Evolutionary conservation across 1,284 basidiomycete species (phyloP), one percentile per base, ranked within the genome.

Genomic region (Baeospora myosura): DNA sequence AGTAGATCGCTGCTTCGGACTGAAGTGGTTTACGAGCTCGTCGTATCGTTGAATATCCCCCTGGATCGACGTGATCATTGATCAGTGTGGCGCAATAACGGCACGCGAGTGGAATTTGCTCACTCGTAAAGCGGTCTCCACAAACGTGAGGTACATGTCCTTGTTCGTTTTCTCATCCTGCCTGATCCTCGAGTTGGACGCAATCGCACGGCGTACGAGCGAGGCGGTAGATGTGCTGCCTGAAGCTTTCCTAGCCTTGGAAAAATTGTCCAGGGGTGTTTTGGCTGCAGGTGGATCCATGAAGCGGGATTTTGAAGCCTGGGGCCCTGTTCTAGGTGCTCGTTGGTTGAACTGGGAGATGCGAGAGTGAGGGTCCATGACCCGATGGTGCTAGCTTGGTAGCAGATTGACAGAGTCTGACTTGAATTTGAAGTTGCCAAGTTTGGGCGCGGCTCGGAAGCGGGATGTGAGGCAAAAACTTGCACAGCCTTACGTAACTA

Each of bases 91-190:
- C 41, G 43, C 45, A 33, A 20, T 4, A 59, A 74, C 46, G 49
- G 89, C 88, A 53, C 76, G 69, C 7, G 70, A 57, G 58, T 86
- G 88, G 58, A n/a, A n/a, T n/a, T n/a, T n/a, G n/a, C n/a, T 88
- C n/a, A n/a, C 78, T 25, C 80, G 75, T 16, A 94, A 65, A 4
- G 90, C 88, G 56, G 89, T 88, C 53, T 81, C 79, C 32, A 94
- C 78, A 50, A 87, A 93, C 3, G 81, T 76, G 21, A 91, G 73
- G 54, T 88, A 89, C 81, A 94, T 88, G 52, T 88, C 84, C 57
- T 82, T 80, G 52, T 76, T 72, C 48, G 79, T 76, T 47, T 78
- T 75, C 50, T 87, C 82, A 59, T 81, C 81, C 58, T 81, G 74
- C 52, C 80, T 82, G n/a, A 88, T 65, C 32, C 85, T 69, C 0